Evolutionary conservation across 768 basidiomycete genomes (phyloP), one percentile per base, ranked within the genome.

Genomic region (Antrodiella citrinella): DNA sequence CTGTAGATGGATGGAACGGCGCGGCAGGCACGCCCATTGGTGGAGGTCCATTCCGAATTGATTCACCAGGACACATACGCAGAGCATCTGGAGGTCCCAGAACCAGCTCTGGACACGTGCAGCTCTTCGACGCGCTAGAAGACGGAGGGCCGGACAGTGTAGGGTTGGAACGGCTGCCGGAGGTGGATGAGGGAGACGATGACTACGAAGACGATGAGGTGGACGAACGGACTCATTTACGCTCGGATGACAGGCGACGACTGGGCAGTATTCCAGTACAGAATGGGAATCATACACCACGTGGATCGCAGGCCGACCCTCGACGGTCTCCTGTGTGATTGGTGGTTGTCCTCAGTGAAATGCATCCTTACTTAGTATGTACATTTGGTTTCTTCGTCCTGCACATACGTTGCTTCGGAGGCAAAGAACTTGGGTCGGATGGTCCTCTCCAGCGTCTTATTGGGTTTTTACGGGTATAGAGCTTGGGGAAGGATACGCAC

Each of bases 91-190:
- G 84, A 11, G 85, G 84, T 57, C 18, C n/a, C 41, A 43, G 41
- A 35, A 35, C 7, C 30, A 79, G 82, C 21, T 71, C 77, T 2
- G 84, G 86, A 59, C 72, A 74, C 38, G 67, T 74, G 4, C 81
- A 82, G 13, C 69, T 94, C 21, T 93, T 91, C 67, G 81, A 76
- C 62, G 76, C 89, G 11, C 91, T 86, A 57, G 88, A 84, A 49
- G 81, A 75, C 45, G 59, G 43, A 39, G 56, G 44, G 23, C 50
- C 59, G 60, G 70, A 76, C 45, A 65, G 65, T 40, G 7, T 43
- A 19, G 81, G 82, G 11, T 60, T 94, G 44, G 72, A 77, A 11
- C 72, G 74, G 53, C 67, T 94, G 47, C 68, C 74, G 35, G 91
- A 92, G 69, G 76, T 72, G 39, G 84, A 81, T 45, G 82, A 82